Percentiles rank a stretch among this genome's conserved stretches.
Conservation (phyloP, 2,329 filamentous ascomycete species). For the Chrysoporthe deuterocubensis region DNA sequence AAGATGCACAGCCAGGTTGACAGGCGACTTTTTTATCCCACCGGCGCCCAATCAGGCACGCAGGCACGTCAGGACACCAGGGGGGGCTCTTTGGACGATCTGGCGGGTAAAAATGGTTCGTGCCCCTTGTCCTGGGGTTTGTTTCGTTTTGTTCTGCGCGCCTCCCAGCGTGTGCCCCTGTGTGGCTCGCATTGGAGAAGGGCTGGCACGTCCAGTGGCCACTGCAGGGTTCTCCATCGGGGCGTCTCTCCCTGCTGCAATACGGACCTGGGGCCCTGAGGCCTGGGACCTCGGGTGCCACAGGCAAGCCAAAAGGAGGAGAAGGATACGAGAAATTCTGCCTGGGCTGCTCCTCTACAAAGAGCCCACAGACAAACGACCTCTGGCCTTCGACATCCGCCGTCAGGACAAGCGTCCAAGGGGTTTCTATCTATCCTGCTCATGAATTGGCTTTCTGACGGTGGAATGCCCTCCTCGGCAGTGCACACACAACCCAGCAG, state of each 20-base stretch:
- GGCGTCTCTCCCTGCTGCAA: neutral
- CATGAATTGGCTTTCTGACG: no score
- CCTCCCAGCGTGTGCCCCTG: conserved; percentile 8
- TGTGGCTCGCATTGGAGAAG: conserved; percentile 18
- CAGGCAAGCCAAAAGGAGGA: neutral
- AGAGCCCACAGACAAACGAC: no score
- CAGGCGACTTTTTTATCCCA: neutral
- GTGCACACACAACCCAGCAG: no score
- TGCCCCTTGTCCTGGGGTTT: conserved; percentile 11
- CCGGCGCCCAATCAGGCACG: neutral
- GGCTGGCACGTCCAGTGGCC: conserved; percentile 4
- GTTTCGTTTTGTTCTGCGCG: conserved; percentile 25
- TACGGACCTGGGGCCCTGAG: no score
- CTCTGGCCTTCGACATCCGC: no score
- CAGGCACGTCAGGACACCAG: neutral
- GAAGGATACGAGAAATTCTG: neutral
- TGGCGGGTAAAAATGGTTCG: neutral
- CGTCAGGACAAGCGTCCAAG: neutral
- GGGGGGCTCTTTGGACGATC: neutral
- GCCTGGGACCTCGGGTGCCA: neutral
- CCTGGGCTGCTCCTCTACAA: neutral
- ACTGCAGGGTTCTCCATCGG: conserved; percentile 20
- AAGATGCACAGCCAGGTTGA: neutral
- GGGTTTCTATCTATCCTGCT: no score
- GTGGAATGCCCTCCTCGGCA: no score